These are phyloP conservation scores for Alternaria sp. DNA, from an alignment of 2,329 filamentous ascomycete species.

Conservation along the genomic window DNA sequence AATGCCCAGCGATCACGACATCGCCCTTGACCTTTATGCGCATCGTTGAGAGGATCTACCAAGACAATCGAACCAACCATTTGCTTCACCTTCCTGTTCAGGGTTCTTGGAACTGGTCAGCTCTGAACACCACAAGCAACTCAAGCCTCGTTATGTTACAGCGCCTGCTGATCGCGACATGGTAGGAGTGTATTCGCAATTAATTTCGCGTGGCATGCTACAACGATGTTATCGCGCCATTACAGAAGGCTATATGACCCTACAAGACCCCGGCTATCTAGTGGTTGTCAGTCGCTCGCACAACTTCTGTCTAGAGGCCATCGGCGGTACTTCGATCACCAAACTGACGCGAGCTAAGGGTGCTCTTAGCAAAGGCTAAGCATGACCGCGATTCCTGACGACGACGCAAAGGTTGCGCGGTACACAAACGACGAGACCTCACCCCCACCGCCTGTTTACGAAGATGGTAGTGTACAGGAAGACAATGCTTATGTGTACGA, in stretches of 20 bases:
- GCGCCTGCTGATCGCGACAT: conserved; percentile 38
- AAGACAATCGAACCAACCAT: conserved; percentile 26
- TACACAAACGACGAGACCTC: conserved; percentile 22
- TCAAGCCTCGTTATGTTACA: conserved; percentile 38
- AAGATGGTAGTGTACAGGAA: conserved; percentile 39
- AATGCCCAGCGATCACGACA: conserved; percentile 39
- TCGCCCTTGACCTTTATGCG: conserved; percentile 25
- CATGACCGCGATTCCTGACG: conserved; percentile 35
- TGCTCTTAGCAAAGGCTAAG: background rate
- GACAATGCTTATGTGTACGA: conserved; percentile 45
- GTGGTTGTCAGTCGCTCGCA: conserved; percentile 20
- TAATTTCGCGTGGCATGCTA: conserved; percentile 9
- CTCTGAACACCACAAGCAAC: conserved; percentile 30
- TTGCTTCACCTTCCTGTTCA: conserved; percentile 41
- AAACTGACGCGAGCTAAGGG: background rate
- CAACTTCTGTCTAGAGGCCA: background rate
- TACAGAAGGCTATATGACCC: conserved; percentile 25
- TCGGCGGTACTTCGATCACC: background rate
- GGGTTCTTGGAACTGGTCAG: conserved; percentile 23
- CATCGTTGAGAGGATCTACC: conserved; percentile 27
- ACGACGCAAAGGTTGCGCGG: conserved; percentile 30
- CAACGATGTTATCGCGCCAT: conserved; percentile 25
- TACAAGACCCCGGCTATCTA: conserved; percentile 12
- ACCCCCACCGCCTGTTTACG: conserved; percentile 24
- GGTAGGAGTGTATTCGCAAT: conserved; percentile 14